Evolutionary conservation across 768 basidiomycete genomes (phyloP), one percentile per base, ranked within the genome.

Genomic region (Russula foetens): DNA sequence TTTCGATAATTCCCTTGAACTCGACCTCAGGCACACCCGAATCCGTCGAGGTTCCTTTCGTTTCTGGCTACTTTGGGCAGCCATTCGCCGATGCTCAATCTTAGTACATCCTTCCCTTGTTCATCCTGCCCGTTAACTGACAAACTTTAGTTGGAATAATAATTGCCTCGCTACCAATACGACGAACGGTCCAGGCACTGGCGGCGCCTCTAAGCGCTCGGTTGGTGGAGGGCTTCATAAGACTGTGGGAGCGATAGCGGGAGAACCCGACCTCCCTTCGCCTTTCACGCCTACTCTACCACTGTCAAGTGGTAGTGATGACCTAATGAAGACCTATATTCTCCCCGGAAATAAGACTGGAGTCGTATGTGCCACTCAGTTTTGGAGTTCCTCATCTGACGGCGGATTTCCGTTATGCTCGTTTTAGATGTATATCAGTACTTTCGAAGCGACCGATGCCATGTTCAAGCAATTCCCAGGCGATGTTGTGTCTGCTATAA

Each of bases 381-480:
- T 2, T 12, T 23, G 31, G 7, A 4, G 3, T 24, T 26, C 21
- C 21, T 17, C 28, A 33, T n/a, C 19, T 49, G 8, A 15, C 21
- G 23, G 19, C 24, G 8, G 49, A 51, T 51, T 51, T 51, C 53
- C 43, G 64, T 11, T 28, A 55, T 9, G 43, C 28, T 53, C 14
- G 43, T 23, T n/a, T 7, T 65, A 84, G 81, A 82, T 84, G 78
- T 83, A 81, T 63, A 76, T 84, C 4, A 82, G 84, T 14, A 82
- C 82, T 0, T 86, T 86, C 65, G 31, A 33, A 4, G 4, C 31
- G 9, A 9, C 4, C 31, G 31, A 33, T 9, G 9, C 31, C n/a
- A n/a, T n/a, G n/a, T 38, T 38, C 31, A 33, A 33, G 4, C 71
- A 73, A 31, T 85, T 84, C 76, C 82, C 82, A 69, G 60, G 67